Percentiles rank a stretch among this genome's conserved stretches.
phyloP scores from a whole-genome alignment of 148 eudicot genomes.

The Oxyria digyna region DNA sequence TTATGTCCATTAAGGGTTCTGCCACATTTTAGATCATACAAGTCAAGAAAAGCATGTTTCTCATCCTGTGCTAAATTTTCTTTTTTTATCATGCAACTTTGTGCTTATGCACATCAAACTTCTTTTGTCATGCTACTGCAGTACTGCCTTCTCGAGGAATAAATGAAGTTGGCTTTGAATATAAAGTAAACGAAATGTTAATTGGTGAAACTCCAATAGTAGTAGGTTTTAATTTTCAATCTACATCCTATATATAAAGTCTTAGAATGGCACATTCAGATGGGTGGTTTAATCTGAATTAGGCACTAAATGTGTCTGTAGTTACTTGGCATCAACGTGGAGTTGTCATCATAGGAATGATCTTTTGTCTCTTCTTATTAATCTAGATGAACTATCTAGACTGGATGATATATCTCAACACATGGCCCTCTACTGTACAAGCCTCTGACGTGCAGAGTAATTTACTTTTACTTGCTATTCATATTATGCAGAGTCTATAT shows the following conservation, averaged over 20 bases:
- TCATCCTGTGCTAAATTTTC: not conserved
- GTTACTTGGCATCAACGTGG: no score
- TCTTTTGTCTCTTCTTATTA: no score
- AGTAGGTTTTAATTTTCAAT: not conserved
- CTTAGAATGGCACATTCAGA: no score
- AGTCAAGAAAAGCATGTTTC: not conserved
- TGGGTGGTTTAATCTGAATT: no score
- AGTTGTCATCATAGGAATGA: no score
- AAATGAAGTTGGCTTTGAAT: not conserved
- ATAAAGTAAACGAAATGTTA: not conserved
- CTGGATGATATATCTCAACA: not conserved
- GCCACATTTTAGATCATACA: not conserved
- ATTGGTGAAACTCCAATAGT: not conserved
- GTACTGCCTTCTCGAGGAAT: not conserved
- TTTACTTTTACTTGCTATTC: not conserved
- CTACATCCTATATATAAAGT: no score
- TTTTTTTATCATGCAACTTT: not conserved
- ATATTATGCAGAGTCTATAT: not conserved
- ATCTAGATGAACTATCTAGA: not conserved
- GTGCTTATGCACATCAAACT: not conserved
- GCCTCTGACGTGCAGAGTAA: not conserved
- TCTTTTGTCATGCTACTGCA: not conserved
- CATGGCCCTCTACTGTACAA: not conserved
- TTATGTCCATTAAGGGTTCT: constrained; percentile 23
- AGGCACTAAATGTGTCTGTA: no score